Percentiles rank a stretch among this genome's conserved stretches.
Conservation (phyloP, 1,284 basidiomycete genomes). For the Bondarzewia mesenterica region DNA sequence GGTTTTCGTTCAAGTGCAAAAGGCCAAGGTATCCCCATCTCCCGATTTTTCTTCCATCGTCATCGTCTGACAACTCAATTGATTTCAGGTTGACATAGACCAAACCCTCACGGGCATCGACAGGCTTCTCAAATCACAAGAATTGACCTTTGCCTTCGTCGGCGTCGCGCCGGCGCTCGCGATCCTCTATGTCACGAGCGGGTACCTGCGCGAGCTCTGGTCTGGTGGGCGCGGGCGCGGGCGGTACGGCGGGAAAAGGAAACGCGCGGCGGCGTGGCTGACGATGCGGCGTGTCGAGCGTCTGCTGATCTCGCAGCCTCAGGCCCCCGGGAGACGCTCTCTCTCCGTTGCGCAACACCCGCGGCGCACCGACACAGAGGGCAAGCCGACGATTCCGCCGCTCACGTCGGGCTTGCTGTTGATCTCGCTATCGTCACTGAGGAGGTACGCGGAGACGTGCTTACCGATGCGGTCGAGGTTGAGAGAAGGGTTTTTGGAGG, state of each 20-base stretch:
- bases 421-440: slow-evolving; percentile 62
- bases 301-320: slow-evolving; percentile 48
- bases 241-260: slow-evolving; percentile 43
- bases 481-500: slow-evolving; percentile 77
- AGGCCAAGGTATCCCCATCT: slow-evolving; percentile 69
- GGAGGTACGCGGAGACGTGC: slow-evolving; percentile 49
- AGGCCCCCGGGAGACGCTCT: slow-evolving; percentile 12
- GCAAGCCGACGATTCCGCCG: slow-evolving; percentile 29
- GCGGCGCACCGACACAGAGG: neutral
- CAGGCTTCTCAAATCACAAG: slow-evolving; percentile 89
- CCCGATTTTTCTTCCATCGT: neutral
- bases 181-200: slow-evolving; percentile 66
- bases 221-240: slow-evolving; percentile 36
- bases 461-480: slow-evolving; percentile 52
- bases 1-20: slow-evolving; percentile 91
- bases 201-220: slow-evolving; percentile 45
- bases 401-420: slow-evolving; percentile 68
- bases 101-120: slow-evolving; percentile 84
- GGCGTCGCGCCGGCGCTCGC: slow-evolving; percentile 89
- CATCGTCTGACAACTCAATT: neutral
- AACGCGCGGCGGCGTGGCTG: slow-evolving; percentile 46
- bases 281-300: slow-evolving; percentile 70
- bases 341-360: neutral
- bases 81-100: slow-evolving; percentile 77
- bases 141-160: slow-evolving; percentile 95